phyloP scores from a whole-genome alignment of 148 eudicot genomes.

The Rhododendron griersonianum region DNA sequence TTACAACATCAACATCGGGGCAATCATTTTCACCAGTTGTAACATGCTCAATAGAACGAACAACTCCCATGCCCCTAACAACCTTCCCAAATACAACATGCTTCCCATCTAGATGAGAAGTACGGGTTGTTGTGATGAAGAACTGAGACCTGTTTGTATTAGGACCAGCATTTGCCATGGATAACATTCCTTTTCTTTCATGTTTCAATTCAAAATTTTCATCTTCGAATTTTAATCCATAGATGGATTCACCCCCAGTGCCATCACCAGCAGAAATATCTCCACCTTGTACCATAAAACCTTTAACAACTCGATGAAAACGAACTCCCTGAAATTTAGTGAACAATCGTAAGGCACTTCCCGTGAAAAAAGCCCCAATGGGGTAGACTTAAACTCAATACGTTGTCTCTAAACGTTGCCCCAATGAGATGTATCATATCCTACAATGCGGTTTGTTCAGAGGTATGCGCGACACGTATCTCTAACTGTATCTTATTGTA shows the following conservation, averaged over 20 bases:
- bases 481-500: background rate
- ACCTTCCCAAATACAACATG: conserved; percentile 96
- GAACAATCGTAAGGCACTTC: background rate
- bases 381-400: background rate
- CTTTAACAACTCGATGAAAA: conserved; percentile 74
- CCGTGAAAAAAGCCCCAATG: background rate
- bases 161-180: conserved; percentile 87
- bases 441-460: background rate
- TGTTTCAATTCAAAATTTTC: conserved; percentile 85
- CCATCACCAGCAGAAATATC: conserved; percentile 85
- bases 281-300: conserved; percentile 87
- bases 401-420: background rate
- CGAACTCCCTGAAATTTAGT: conserved; percentile 45
- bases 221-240: conserved; percentile 77
- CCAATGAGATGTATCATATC: background rate
- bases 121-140: conserved; percentile 82
- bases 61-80: conserved; percentile 87
- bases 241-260: conserved; percentile 95
- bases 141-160: conserved; percentile 83
- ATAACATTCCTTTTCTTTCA: conserved; percentile 88
- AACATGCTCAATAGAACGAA: conserved; percentile 78
- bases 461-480: background rate
- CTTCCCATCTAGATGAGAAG: conserved; percentile 79
- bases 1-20: conserved; percentile 48
- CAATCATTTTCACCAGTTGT: conserved; percentile 36